These are phyloP conservation scores for Teunomyces pallodes DNA, from an alignment of 805 yeast species.

Conservation along the genomic window DNA sequence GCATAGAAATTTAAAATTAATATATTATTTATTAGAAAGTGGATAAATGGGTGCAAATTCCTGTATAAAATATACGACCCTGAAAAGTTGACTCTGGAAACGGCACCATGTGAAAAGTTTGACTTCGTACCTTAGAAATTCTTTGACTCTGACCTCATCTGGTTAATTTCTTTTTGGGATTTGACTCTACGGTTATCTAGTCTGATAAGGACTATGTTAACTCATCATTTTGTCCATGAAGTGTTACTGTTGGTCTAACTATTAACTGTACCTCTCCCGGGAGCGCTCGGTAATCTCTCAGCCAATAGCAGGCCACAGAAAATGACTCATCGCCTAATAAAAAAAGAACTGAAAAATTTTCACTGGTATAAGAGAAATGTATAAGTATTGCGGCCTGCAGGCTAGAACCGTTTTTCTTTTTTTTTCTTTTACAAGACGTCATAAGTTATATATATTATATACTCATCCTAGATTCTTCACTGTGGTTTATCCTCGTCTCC, in stretches of 20 bases:
- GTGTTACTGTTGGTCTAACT: neutral
- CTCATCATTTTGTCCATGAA: neutral
- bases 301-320: neutral
- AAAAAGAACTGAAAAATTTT: constrained; percentile 1
- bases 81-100: neutral
- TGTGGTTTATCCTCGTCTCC: neutral
- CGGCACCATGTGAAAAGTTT: neutral
- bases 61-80: neutral
- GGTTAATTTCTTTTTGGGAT: neutral
- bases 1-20: neutral
- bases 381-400: neutral
- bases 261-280: neutral
- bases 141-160: constrained; percentile 1
- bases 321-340: constrained; percentile 2
- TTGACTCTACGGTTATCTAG: neutral
- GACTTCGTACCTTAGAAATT: neutral
- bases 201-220: neutral
- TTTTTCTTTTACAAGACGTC: neutral
- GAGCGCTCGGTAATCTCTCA: neutral
- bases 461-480: neutral
- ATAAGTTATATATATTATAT: neutral
- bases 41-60: constrained; percentile 1
- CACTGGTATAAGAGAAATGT: neutral
- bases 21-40: neutral
- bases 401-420: neutral